Evolutionary conservation across 2,329 filamentous ascomycete species (phyloP), one percentile per base, ranked within the genome.

Genomic region (Elsinoe perseae): DNA sequence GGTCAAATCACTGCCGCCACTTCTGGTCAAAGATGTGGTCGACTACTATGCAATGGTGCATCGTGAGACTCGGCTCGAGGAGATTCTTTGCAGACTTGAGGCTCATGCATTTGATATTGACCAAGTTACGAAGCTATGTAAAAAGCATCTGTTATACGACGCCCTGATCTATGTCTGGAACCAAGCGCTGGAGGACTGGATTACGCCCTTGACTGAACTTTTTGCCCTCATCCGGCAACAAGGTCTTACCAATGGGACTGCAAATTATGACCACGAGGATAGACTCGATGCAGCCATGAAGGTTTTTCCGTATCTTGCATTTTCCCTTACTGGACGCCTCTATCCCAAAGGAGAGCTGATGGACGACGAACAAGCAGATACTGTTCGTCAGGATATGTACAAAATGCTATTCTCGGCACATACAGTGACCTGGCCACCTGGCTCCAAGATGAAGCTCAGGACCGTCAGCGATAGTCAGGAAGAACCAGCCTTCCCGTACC

Each of bases 141-240:
- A 93, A 69, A 86, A 92, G 67, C 85, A 97, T 69, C 83, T 86
- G 61, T 79, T 98, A 3, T 98, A 96, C 66, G 95, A 98, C 70
- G 95, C 93, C 1, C 80, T 96, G 57, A 90, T 95, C 42, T 96
- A 97, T 68, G 87, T 98, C 56, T 98, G 93, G 93, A 97, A 95
- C 59, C 86, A 89, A 69, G 90, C 89, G 2, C 75, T 98, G 25
- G 76, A 78, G 60, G 95, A 98, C 70, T 96, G 95, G 65, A 84
- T 96, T 60, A 95, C 91, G 1, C 92, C 93, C 1, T 76, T 97
- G 57, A 85, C 89, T 62, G 90, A 96, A 59, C 79, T 98, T 1
- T 75, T 95, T 50, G 75, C 80, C 12, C 75, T 96, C 21, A 67
- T 76, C 56, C 71, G 75, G 46, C 21, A 46, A 20, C 36, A 44